These are phyloP conservation scores for Claviceps humidiphila DNA, from an alignment of 2,329 filamentous ascomycete genomes.

Conservation along the genomic window DNA sequence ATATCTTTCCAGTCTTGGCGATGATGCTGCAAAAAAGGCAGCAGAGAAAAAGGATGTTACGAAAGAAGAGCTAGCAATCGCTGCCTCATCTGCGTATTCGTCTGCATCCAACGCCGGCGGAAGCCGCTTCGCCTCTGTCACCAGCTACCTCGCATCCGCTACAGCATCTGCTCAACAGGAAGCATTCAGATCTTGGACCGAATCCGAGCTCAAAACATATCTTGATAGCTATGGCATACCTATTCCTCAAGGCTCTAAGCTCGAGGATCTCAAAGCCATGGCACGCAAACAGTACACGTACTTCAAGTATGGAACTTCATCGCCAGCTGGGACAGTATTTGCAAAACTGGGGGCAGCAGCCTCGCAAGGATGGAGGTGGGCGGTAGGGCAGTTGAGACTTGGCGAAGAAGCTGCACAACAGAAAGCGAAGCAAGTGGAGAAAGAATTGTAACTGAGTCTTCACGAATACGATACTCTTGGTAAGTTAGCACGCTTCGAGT, in stretches of 20 bases:
- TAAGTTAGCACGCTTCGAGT: neutral
- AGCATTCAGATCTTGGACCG: slow-evolving; percentile 61
- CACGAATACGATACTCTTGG: too few relatives aligned
- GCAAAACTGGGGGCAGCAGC: slow-evolving; percentile 45
- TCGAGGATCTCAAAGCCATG: slow-evolving; percentile 56
- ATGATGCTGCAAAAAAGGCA: slow-evolving; percentile 42
- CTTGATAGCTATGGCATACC: slow-evolving; percentile 65
- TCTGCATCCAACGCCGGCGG: slow-evolving; percentile 47
- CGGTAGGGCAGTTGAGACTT: slow-evolving; percentile 32
- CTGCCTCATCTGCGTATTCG: slow-evolving; percentile 46
- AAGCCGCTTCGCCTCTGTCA: slow-evolving; percentile 50
- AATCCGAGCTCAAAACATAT: slow-evolving; percentile 63
- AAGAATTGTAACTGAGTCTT: slow-evolving; percentile 1
- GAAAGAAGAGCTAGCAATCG: slow-evolving; percentile 60
- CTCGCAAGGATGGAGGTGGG: slow-evolving; percentile 37
- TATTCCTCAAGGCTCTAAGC: slow-evolving; percentile 51
- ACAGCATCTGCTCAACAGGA: slow-evolving; percentile 52
- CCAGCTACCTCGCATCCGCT: slow-evolving; percentile 53
- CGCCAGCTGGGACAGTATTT: slow-evolving; percentile 50
- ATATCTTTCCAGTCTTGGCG: slow-evolving; percentile 38
- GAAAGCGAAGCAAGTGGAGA: slow-evolving; percentile 26
- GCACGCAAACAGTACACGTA: slow-evolving; percentile 63
- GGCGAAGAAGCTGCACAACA: slow-evolving; percentile 36
- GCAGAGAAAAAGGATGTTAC: slow-evolving; percentile 50
- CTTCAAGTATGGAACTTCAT: slow-evolving; percentile 62